phyloP scores from a whole-genome alignment of 2,329 filamentous ascomycete species.

The Hymenoscyphus fraxineus region DNA sequence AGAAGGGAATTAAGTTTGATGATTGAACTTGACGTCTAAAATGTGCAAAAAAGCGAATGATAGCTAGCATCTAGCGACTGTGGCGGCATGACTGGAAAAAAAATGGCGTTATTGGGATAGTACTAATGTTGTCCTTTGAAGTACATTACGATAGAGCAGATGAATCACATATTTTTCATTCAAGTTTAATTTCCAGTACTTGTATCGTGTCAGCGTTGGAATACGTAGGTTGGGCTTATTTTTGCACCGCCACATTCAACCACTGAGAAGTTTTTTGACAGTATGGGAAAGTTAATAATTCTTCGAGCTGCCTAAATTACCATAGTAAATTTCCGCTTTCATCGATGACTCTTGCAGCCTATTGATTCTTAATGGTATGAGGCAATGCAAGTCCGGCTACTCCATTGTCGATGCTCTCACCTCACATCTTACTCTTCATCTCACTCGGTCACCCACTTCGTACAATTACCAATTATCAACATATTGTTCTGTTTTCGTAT shows the following conservation, averaged over 20 bases:
- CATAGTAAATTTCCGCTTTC: background rate
- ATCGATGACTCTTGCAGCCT: background rate
- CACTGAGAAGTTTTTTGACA: background rate
- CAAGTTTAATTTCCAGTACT: background rate
- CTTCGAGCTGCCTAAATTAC: background rate
- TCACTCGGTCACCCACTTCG: background rate
- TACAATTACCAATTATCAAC: background rate
- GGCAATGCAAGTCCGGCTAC: background rate
- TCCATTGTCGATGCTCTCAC: background rate
- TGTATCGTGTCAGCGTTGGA: background rate
- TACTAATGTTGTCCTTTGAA: background rate
- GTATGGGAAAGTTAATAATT: background rate
- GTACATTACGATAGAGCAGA: constrained; percentile 1
- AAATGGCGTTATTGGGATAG: constrained; percentile 5
- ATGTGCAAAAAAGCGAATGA: constrained; percentile 2
- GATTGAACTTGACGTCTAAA: constrained; percentile 51
- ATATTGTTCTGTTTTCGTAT: background rate
- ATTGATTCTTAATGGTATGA: background rate
- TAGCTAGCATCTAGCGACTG: constrained; percentile 5
- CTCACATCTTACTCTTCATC: background rate
- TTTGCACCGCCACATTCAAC: background rate
- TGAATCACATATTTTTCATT: background rate
- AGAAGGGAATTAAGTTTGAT: constrained; percentile 92
- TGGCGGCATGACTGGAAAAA: constrained; percentile 7
- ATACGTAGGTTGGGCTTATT: background rate